Conservation (phyloP, 306 rosid species). For the Quercus glauca region DNA sequence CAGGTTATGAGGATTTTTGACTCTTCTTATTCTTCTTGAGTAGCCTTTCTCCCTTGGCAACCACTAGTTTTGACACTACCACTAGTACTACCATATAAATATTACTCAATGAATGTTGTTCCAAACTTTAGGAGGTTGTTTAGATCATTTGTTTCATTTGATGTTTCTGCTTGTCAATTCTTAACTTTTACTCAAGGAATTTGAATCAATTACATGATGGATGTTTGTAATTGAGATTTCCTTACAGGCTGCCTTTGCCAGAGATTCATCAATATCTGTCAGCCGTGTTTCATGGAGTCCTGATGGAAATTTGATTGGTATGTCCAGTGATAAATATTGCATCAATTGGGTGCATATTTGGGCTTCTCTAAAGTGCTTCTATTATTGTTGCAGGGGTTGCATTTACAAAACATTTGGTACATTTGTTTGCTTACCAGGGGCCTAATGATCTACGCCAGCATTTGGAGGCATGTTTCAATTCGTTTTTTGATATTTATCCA, state of each 20-base stretch:
- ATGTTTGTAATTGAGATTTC: constrained; percentile 32
- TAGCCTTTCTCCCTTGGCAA: background rate
- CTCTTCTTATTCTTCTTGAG: background rate
- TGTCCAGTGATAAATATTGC: constrained; percentile 15
- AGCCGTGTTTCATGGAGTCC: constrained; percentile 88
- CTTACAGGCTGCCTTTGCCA: constrained; percentile 58
- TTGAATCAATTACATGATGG: constrained; percentile 7
- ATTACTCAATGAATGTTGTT: background rate
- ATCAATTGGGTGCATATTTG: background rate
- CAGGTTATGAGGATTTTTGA: background rate
- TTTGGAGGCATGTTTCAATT: constrained; percentile 44
- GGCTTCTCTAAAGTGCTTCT: constrained; percentile 26
- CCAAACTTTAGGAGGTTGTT: background rate
- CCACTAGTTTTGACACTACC: background rate
- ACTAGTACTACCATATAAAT: background rate
- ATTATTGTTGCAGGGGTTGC: constrained; percentile 69
- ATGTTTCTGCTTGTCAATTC: background rate
- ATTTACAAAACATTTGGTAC: constrained; percentile 80
- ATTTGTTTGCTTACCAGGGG: constrained; percentile 59
- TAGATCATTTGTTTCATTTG: background rate
- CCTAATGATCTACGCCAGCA: constrained; percentile 65
- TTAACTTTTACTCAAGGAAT: constrained; percentile 16
- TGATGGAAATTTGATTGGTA: constrained; percentile 83
- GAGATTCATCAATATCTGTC: constrained; percentile 62
- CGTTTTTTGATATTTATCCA: background rate